Base-by-base conservation (phyloP, 2,329 filamentous ascomycete species). In the Neonectria sp. region DNA sequence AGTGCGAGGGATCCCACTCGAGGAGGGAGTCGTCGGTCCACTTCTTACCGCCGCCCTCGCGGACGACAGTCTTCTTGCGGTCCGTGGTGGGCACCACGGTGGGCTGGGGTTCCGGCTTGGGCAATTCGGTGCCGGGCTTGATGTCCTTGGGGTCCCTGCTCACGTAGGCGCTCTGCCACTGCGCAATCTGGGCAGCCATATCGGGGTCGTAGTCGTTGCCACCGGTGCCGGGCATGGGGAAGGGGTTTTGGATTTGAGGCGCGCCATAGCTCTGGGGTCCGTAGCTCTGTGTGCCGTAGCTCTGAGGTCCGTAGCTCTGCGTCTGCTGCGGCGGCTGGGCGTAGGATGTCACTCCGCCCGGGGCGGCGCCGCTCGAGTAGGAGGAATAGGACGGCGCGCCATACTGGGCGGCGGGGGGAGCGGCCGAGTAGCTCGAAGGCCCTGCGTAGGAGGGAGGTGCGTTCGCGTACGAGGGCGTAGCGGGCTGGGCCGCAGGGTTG, bases 1-100 rank as follows among this genome's bases (percentile, higher is more conserved):
- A 93, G 79, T 99, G 96, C 31, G 93, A 89, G 1, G 95, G 95
- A 78, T 98, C 95, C 96, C 96, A 99, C 79, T 98, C 96, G 2
- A 98, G 88, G 4, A 99, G 89, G 0, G 92, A 89, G 63, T 93
- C 88, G 79, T 99, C 96, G 27, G 93, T 92, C 96, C 96, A 99
- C 65, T 90, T 93, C 84, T 97, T 94, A 62, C 96, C 96, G 68
- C 96, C 96, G 57, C 95, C 96, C 68, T 93, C 89, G 45, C 96
- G 92, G 55, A 94, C 86, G 1, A 99, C 96, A 0, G 96, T 99
- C 82, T 95, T 95, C 75, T 93, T 90, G 77, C 92, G 92, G 67
- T 91, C 86, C 1, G 86, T 82, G 60, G 85, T 83, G 31, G 21
- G 58, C 33, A 52, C 83, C 8, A 87, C 83, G 2, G 85, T 82